Evolutionary conservation across 1,284 basidiomycete species (phyloP), one percentile per base, ranked within the genome.

Genomic region (Mycosarcoma maydis): DNA sequence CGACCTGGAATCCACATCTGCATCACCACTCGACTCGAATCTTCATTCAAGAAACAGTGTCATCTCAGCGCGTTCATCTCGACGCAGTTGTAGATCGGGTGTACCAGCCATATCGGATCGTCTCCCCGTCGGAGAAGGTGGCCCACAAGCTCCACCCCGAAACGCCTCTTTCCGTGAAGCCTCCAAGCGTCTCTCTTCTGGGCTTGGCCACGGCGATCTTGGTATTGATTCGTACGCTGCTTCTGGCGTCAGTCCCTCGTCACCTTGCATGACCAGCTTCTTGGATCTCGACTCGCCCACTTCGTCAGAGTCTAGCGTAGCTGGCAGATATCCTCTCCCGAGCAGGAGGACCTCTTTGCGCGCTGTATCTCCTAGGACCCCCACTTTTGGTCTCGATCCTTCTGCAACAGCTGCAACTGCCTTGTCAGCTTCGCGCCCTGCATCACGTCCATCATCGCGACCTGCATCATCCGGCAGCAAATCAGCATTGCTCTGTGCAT

Each of bases 281-380:
- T 50, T 65, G 23, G 62, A 71, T 27, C 68, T 71, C 20, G 62
- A 66, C n/a, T 66, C 68, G 32, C 62, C 68, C 4, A 43, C 58
- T 33, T 47, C 62, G 0, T 71, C 62, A 3, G 49, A 52, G 41
- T 65, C 61, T 16, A 57, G 61, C 50, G 24, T 26, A 4, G 36
- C 50, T 2, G 46, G 47, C 10, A 51, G 40, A 34, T 23, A 41
- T 16, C 37, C 54, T 13, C 41, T 66, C 5, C 61, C 68, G 7
- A 58, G 53, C 47, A 47, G 68, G 33, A 50, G 58, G 13, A 50
- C 54, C 19, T 71, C 68, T 13, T 40, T 66, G 4, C 54, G 52
- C 23, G 58, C 65, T 17, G 20, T 54, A 16, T 61, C 58, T 17
- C 53, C 56, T 14, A 55, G 41, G 23, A 52, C 44, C 3, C 7